These are phyloP conservation scores for Triticum urartu DNA, from an alignment of 176 grass and related monocot genomes.

Conservation along the genomic window DNA sequence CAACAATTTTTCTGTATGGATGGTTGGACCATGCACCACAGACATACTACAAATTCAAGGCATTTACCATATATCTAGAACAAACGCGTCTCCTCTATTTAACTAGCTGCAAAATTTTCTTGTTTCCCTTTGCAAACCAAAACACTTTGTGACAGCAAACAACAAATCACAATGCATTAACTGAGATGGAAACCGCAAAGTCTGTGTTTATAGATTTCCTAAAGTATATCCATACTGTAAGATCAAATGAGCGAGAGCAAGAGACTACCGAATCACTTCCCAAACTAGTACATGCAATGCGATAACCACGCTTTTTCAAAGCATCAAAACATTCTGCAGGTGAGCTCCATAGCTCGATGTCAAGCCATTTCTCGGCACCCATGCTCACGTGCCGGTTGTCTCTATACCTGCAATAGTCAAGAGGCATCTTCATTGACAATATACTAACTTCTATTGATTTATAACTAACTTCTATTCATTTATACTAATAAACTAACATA, in stretches of 20 bases:
- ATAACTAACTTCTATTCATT: background rate
- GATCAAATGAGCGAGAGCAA: background rate
- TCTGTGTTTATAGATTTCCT: background rate
- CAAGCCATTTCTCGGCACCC: slow-evolving; percentile 99
- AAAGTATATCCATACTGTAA: background rate
- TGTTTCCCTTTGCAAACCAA: background rate
- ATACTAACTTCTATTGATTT: background rate
- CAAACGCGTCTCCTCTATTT: background rate
- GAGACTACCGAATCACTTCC: slow-evolving; percentile 69
- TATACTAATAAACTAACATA: background rate
- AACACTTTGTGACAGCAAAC: slow-evolving; percentile 6
- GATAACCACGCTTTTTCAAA: slow-evolving; percentile 85
- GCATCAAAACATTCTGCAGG: slow-evolving; percentile 69
- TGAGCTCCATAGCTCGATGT: slow-evolving; percentile 94
- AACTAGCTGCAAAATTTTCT: background rate
- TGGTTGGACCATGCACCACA: background rate
- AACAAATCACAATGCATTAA: slow-evolving; percentile 16
- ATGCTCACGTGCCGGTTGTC: slow-evolving; percentile 98
- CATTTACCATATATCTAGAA: background rate
- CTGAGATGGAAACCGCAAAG: background rate
- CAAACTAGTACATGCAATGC: slow-evolving; percentile 84
- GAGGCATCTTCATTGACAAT: background rate
- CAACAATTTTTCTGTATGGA: background rate
- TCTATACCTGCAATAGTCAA: slow-evolving; percentile 67
- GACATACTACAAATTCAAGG: background rate